A percentile compares a stretch with the other conserved stretches of the same genome.
Evolutionary conservation across 140 eudicot species (phyloP).

Genomic region (Erigeron philadelphicus): DNA sequence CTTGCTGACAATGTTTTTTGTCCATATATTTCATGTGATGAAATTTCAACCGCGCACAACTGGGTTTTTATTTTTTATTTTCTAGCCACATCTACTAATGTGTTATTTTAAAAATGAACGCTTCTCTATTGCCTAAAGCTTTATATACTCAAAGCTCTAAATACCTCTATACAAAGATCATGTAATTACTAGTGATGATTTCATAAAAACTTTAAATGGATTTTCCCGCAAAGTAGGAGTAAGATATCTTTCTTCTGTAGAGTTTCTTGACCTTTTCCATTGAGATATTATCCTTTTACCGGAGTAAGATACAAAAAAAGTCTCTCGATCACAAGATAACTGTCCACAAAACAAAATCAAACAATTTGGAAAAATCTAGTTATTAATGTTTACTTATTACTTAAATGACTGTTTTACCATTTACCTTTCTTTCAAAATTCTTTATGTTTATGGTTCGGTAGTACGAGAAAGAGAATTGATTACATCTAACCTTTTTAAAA

Average conservation of each 20-base stretch:
- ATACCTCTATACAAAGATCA: neutral
- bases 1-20: neutral
- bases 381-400: too few relatives aligned
- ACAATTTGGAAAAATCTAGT: too few relatives aligned
- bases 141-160: too few relatives aligned
- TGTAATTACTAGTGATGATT: neutral
- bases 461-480: too few relatives aligned
- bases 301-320: neutral
- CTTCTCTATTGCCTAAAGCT: neutral
- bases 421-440: too few relatives aligned
- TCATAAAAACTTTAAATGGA: neutral
- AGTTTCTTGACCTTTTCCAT: constrained; percentile 2
- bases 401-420: too few relatives aligned
- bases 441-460: too few relatives aligned
- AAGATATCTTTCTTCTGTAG: neutral
- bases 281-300: neutral
- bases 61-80: neutral
- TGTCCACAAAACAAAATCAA: too few relatives aligned
- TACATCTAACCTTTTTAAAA: too few relatives aligned
- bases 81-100: neutral
- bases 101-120: neutral
- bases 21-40: neutral
- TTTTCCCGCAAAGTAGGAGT: neutral
- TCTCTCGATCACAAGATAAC: too few relatives aligned
- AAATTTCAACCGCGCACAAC: neutral